Conservation (phyloP, 345 rosid species). For the Hibiscus trionum region DNA sequence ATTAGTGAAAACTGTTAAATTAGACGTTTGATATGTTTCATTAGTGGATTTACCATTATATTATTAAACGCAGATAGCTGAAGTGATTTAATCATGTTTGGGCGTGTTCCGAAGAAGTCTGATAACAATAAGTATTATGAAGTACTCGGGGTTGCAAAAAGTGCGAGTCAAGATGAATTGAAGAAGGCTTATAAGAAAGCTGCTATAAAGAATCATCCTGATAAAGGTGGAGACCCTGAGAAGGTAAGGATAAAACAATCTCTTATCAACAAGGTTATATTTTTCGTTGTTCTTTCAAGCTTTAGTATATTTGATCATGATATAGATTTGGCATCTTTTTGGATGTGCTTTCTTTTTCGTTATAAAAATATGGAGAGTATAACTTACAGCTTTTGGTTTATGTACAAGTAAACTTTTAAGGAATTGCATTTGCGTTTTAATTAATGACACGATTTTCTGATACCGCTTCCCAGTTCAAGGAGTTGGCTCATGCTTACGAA, state of each 20-base stretch:
- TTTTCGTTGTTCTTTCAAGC: neutral
- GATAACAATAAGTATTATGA: slow-evolving; percentile 35
- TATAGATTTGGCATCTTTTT: neutral
- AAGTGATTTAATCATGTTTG: slow-evolving; percentile 39
- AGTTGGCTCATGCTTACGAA: slow-evolving; percentile 62
- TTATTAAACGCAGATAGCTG: neutral
- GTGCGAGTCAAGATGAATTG: slow-evolving; percentile 43
- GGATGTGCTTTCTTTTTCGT: neutral
- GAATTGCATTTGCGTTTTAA: neutral
- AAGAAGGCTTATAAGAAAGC: slow-evolving; percentile 57
- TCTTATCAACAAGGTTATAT: neutral
- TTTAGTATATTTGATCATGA: neutral
- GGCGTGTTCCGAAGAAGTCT: slow-evolving; percentile 32
- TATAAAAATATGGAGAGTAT: neutral
- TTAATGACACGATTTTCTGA: slow-evolving; percentile 1
- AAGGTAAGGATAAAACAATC: slow-evolving; percentile 26
- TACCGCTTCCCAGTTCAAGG: slow-evolving; percentile 42
- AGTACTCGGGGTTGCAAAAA: slow-evolving; percentile 41
- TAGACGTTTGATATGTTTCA: neutral
- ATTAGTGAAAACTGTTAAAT: neutral
- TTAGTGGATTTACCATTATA: neutral
- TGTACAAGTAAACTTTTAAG: neutral
- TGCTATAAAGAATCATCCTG: slow-evolving; percentile 60
- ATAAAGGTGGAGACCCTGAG: slow-evolving; percentile 63
- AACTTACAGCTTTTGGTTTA: neutral